These are phyloP conservation scores for Vinca minor DNA, from an alignment of 257 asterid genomes.

Conservation along the genomic window DNA sequence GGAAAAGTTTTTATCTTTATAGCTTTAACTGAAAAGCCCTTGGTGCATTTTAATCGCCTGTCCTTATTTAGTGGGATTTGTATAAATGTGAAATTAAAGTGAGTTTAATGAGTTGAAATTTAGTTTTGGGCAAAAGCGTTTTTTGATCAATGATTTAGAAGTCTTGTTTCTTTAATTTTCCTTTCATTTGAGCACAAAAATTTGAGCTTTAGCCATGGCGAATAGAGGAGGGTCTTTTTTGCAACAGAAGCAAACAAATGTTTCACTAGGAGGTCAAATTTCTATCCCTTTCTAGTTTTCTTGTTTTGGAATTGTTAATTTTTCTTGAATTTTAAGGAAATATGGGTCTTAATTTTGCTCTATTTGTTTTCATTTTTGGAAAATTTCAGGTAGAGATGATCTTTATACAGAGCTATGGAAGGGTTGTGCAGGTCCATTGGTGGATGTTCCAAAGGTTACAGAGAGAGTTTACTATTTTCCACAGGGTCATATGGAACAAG, in stretches of 20 bases:
- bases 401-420: constrained; percentile 74
- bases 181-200: background rate
- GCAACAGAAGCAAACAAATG: constrained; percentile 21
- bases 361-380: background rate
- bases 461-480: constrained; percentile 90
- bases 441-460: constrained; percentile 63
- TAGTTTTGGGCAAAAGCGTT: background rate
- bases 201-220: constrained; percentile 21
- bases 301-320: no score
- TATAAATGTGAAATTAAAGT: constrained; percentile 4
- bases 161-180: background rate
- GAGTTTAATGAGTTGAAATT: constrained; percentile 13
- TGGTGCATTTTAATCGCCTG: no score
- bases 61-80: background rate
- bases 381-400: constrained; percentile 36
- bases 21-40: constrained; percentile 7
- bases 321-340: background rate
- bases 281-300: background rate
- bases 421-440: constrained; percentile 96
- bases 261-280: constrained; percentile 19
- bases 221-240: constrained; percentile 20
- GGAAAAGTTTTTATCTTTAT: constrained; percentile 12
- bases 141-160: no score
- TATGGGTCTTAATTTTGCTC: no score
- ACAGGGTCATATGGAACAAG: constrained; percentile 99